Conservation (phyloP, 352 stramenopile genomes). For the Phytophthora palmivora region DNA sequence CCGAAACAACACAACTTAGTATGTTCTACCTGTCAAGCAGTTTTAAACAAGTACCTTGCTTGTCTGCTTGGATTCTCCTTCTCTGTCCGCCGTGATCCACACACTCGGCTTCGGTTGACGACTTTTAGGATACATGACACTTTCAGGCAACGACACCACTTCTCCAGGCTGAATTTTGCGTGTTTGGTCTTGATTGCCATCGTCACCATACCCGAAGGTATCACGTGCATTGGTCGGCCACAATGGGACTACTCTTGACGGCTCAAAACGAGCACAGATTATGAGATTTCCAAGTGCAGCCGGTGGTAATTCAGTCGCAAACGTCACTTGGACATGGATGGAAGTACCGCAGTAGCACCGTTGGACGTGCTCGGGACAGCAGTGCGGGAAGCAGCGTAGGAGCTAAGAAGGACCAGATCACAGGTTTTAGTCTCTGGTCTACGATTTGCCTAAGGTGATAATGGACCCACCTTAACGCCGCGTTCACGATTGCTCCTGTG, state of each 20-base stretch:
- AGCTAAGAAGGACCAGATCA: conserved; percentile 10
- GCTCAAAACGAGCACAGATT: conserved; percentile 38
- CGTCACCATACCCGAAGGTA: not conserved
- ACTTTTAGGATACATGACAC: too few relatives aligned
- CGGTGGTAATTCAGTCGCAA: not conserved
- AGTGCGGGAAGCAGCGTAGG: conserved; percentile 47
- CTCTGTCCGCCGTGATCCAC: too few relatives aligned
- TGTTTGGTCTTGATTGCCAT: not conserved
- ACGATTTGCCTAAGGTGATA: not conserved
- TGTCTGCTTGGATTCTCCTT: too few relatives aligned
- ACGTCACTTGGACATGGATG: conserved; percentile 35
- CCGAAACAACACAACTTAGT: not conserved
- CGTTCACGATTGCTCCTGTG: conserved; percentile 24
- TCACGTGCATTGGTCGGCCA: not conserved
- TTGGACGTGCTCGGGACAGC: conserved; percentile 36
- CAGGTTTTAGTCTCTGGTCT: not conserved
- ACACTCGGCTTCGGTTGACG: too few relatives aligned
- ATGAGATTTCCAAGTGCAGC: conserved; percentile 13
- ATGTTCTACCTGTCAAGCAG: too few relatives aligned
- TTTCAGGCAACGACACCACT: too few relatives aligned
- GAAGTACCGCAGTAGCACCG: conserved; percentile 48
- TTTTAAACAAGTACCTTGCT: not conserved
- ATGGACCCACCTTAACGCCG: conserved; percentile 20
- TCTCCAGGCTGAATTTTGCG: too few relatives aligned
- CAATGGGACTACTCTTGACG: conserved; percentile 9